phyloP scores from a whole-genome alignment of 441 rosid species.

The Euphorbia schlechtendalii region DNA sequence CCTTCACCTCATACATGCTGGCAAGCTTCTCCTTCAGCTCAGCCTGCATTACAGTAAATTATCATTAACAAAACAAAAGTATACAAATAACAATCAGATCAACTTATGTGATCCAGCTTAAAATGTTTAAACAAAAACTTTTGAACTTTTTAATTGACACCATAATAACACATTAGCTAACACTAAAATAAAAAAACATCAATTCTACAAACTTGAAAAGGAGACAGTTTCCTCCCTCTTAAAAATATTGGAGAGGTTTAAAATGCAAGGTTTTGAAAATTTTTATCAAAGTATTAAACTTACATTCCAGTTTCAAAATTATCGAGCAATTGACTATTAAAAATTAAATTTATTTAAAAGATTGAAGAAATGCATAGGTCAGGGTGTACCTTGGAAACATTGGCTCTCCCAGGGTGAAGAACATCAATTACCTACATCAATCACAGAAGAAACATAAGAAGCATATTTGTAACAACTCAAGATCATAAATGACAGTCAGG shows the following conservation, averaged over 20 bases:
- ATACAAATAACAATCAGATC: neutral
- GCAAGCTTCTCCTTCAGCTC: constrained; percentile 84
- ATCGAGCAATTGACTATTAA: neutral
- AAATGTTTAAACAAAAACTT: neutral
- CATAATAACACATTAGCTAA: neutral
- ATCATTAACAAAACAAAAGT: neutral
- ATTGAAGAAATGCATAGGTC: neutral
- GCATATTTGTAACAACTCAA: neutral
- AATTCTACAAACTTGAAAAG: no score
- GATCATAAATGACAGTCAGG: neutral
- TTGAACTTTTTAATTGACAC: neutral
- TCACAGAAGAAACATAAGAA: neutral
- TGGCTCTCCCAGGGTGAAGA: constrained; percentile 85
- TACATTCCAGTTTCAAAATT: no score
- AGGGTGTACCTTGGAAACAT: constrained; percentile 74
- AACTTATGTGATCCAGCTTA: neutral
- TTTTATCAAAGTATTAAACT: no score
- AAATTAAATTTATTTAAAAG: no score
- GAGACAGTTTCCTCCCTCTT: no score
- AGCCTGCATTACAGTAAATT: constrained; percentile 29
- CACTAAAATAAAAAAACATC: neutral
- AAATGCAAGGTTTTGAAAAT: no score
- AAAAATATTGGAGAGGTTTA: no score
- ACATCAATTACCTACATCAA: constrained; percentile 72
- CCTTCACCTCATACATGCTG: constrained; percentile 77